Percentiles rank a stretch among this genome's conserved stretches.
Conservation (phyloP, 306 rosid genomes). For the Albizia julibrissin region DNA sequence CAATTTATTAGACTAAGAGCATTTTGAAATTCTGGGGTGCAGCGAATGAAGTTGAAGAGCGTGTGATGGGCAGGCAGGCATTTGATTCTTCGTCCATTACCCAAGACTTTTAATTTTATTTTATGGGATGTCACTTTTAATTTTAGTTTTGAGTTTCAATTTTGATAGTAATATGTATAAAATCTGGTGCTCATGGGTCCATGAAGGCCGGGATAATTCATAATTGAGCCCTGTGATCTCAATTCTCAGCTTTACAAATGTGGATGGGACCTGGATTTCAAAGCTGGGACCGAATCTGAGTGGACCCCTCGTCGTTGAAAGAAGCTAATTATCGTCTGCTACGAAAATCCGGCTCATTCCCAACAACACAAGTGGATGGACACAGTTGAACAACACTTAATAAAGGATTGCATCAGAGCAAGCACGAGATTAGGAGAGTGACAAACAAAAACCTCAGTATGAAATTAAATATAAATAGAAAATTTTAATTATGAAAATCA, state of each 20-base stretch:
- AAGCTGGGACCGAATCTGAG: background rate
- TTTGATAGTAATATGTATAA: no score
- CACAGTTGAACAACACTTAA: background rate
- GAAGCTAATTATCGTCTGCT: background rate
- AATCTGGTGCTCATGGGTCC: background rate
- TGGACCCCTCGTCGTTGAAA: background rate
- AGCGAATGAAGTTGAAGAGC: background rate
- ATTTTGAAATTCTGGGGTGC: background rate
- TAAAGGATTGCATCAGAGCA: no score
- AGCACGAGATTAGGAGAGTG: background rate
- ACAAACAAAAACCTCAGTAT: background rate
- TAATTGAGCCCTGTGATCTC: background rate
- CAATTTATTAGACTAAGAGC: background rate
- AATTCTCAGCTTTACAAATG: background rate
- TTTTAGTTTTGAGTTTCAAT: no score
- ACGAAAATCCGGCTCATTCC: background rate
- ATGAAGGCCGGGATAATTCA: background rate
- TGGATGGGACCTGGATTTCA: background rate
- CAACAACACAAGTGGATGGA: background rate
- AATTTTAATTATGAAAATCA: no score
- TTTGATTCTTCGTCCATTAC: background rate
- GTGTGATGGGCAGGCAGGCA: background rate
- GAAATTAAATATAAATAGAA: no score
- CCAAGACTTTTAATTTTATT: background rate
- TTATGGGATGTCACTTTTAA: no score